Evolutionary conservation across 2,329 filamentous ascomycete genomes (phyloP).

Genomic region (Fusarium xyrophilum): DNA sequence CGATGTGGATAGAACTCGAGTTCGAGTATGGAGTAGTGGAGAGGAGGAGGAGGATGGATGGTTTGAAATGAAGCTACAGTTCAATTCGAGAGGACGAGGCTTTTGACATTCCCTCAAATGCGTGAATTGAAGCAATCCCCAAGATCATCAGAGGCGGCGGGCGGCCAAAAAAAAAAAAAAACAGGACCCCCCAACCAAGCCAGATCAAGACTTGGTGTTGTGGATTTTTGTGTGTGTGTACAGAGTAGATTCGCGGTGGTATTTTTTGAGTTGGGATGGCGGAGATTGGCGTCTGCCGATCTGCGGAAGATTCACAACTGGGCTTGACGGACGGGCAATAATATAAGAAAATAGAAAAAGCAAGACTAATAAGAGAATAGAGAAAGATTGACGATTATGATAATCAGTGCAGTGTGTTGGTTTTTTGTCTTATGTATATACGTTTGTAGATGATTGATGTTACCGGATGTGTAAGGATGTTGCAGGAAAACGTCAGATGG

Average conservation of each 20-base stretch:
- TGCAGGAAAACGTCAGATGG: constrained; percentile 22
- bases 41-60: constrained; percentile 1
- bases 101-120: constrained; percentile 20
- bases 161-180: constrained; percentile 28
- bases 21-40: constrained; percentile 8
- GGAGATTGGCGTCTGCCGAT: constrained; percentile 22
- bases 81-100: constrained; percentile 3
- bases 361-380: neutral
- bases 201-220: constrained; percentile 22
- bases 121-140: constrained; percentile 15
- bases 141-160: constrained; percentile 19
- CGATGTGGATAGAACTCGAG: constrained; percentile 3
- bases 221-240: constrained; percentile 5
- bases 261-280: constrained; percentile 22
- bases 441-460: constrained; percentile 23
- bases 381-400: constrained; percentile 1
- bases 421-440: constrained; percentile 12
- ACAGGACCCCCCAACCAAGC: neutral
- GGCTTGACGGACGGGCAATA: neutral
- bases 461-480: constrained; percentile 29
- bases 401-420: neutral
- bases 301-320: constrained; percentile 14
- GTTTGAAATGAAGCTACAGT: neutral
- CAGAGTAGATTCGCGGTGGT: constrained; percentile 9
- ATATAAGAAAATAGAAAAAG: neutral